Evolutionary conservation across 2,329 filamentous ascomycete genomes (phyloP).

Genomic region (Cadophora sp.): DNA sequence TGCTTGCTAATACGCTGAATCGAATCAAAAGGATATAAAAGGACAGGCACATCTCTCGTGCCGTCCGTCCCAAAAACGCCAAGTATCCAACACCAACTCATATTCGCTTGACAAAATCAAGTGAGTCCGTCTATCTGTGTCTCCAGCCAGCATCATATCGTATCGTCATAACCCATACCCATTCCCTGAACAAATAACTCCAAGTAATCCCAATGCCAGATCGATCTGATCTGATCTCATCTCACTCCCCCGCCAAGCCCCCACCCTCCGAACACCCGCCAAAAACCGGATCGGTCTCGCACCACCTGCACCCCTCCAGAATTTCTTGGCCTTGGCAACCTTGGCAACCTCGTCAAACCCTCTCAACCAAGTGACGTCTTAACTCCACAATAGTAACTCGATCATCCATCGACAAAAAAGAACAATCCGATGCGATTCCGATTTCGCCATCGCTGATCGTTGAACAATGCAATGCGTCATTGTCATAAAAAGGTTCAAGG

Average conservation of each 20-base stretch:
- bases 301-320: too few relatives aligned
- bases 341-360: neutral
- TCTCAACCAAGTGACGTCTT: constrained; percentile 12
- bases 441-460: neutral
- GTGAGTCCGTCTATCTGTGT: neutral
- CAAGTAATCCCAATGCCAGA: neutral
- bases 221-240: neutral
- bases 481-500: too few relatives aligned
- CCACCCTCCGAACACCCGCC: neutral
- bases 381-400: neutral
- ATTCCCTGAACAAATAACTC: constrained; percentile 4
- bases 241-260: neutral
- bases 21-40: neutral
- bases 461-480: too few relatives aligned
- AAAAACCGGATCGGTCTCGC: constrained; percentile 6
- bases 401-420: neutral
- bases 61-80: neutral
- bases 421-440: neutral
- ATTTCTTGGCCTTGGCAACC: neutral
- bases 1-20: neutral
- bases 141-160: neutral
- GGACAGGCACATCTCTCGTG: neutral
- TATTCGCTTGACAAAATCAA: neutral
- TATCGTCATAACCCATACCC: neutral
- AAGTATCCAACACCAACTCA: neutral